Evolutionary conservation across 2,329 filamentous ascomycete genomes (phyloP), one percentile per base, ranked within the genome.

Genomic region (Helminthosporium solani): DNA sequence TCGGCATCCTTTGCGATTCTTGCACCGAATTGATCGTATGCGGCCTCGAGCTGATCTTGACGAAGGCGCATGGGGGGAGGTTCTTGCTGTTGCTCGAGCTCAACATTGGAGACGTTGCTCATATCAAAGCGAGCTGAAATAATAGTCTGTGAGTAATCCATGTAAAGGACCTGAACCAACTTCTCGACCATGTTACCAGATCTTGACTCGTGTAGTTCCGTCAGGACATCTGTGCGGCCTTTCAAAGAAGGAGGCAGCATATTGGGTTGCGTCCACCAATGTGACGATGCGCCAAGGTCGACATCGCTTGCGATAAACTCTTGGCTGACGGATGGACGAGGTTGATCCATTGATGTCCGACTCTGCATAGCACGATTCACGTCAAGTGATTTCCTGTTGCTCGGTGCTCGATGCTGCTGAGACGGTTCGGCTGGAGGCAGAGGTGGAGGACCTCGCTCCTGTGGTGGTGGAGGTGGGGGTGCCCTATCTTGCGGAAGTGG

Each of bases 71-170:
- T 80, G 4, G 94, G 92, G 3, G 94, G 91, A 1, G 83, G 76
- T 62, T 96, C 88, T 61, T 97, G 92, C 35, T 85, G 84, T 70
- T 99, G 94, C 60, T 95, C 88, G 6, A 97, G 71, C 27, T 82
- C 76, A 9, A 85, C 86, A 60, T 92, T 85, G 2, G 81, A 76
- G 2, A 87, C 80, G 63, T 95, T 84, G 42, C 84, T 81, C 1
- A 85, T 76, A 66, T 96, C 88, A 67, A 87, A 97, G 40, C 80
- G 84, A 15, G 85, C 87, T 0, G 86, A 90, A 61, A 99, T 81
- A 53, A 95, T 79, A 0, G 92, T 97, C 67, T 97, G 94, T 15
- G 91, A 96, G 70, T 99, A 99, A 72, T 99, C 94, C 61, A 90
- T 85, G 74, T 89, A 99, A 7, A 99, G 74, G n/a, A 97, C 77